These are phyloP conservation scores for Nakaseomyces nivariensis DNA, from an alignment of 1,139 yeast species.

Conservation along the genomic window DNA sequence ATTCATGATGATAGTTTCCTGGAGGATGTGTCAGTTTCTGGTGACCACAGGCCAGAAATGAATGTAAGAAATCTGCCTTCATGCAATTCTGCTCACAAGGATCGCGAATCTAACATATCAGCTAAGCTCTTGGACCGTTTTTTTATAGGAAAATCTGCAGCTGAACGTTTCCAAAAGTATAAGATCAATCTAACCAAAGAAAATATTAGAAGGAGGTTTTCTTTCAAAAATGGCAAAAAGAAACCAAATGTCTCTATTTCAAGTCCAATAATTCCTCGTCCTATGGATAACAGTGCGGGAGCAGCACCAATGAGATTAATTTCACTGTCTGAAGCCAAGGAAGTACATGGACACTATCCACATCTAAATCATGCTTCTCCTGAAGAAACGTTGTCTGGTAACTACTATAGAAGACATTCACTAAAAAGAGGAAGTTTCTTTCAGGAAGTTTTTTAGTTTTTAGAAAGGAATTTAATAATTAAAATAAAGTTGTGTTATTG, in stretches of 20 bases:
- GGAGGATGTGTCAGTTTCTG: not conserved
- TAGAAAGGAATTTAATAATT: not conserved
- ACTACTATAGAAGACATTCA: not conserved
- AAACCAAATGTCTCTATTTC: not conserved
- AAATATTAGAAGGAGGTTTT: not conserved
- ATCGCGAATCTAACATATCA: not conserved
- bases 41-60: not conserved
- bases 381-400: not conserved
- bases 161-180: not conserved
- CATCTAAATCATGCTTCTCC: not conserved
- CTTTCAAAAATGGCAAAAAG: not conserved
- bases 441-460: not conserved
- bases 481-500: not conserved
- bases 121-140: not conserved
- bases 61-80: not conserved
- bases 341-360: not conserved
- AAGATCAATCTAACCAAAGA: not conserved
- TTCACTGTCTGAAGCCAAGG: not conserved
- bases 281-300: not conserved
- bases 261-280: not conserved
- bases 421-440: not conserved
- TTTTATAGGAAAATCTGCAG: not conserved
- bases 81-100: not conserved
- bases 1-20: too few relatives aligned
- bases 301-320: not conserved